phyloP scores from a whole-genome alignment of 2,329 filamentous ascomycete species.

The Remersonia thermophila region DNA sequence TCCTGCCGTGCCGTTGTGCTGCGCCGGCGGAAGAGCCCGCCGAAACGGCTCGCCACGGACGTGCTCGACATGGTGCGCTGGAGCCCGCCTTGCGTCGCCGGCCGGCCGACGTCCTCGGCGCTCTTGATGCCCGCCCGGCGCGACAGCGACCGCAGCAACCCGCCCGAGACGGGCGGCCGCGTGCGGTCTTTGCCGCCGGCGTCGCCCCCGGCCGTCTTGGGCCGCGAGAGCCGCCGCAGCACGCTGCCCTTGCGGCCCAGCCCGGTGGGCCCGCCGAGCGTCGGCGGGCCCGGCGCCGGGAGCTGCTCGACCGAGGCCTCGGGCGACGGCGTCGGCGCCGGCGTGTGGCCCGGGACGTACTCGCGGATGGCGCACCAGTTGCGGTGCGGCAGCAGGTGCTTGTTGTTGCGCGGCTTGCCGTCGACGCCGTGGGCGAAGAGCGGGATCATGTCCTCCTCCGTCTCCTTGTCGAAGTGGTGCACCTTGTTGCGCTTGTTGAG shows the following conservation, averaged over 20 bases:
- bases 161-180: constrained; percentile 16
- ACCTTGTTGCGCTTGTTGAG: constrained; percentile 87
- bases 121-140: constrained; percentile 14
- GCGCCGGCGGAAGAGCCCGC: constrained; percentile 29
- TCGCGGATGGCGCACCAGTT: constrained; percentile 93
- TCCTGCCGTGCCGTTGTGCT: constrained; percentile 21
- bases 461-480: constrained; percentile 60
- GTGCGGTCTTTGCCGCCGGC: constrained; percentile 14
- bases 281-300: not conserved
- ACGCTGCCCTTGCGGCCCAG: constrained; percentile 11
- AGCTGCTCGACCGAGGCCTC: not conserved
- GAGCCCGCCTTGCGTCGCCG: constrained; percentile 6
- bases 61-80: constrained; percentile 21
- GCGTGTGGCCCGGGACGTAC: constrained; percentile 68
- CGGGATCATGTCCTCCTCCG: constrained; percentile 91
- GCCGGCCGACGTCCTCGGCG: constrained; percentile 13
- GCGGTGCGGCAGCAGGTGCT: constrained; percentile 70
- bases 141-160: constrained; percentile 15
- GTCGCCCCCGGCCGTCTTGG: constrained; percentile 3
- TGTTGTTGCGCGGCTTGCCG: constrained; percentile 82
- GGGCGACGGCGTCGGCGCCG: constrained; percentile 49
- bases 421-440: constrained; percentile 85
- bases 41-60: constrained; percentile 16
- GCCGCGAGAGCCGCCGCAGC: constrained; percentile 21
- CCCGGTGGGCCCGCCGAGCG: not conserved